Percentiles rank a stretch among this genome's conserved stretches.
Conservation (phyloP, 805 yeast genomes). For the Zygotorulaspora danielsina region DNA sequence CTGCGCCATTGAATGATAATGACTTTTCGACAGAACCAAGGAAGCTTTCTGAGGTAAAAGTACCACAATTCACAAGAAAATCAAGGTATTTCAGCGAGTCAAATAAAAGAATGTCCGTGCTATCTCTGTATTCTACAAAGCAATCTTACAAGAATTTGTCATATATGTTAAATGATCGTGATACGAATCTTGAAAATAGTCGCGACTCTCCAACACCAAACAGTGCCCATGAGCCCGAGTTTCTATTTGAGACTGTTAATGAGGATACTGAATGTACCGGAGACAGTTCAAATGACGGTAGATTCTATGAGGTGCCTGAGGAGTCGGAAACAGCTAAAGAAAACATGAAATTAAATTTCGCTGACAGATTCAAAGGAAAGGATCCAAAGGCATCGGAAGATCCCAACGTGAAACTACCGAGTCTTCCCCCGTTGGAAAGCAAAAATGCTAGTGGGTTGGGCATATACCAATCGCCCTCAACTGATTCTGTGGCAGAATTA, state of each 20-base stretch:
- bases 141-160: constrained; percentile 59
- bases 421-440: constrained; percentile 30
- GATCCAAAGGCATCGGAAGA: constrained; percentile 7
- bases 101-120: constrained; percentile 65
- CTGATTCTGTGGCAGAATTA: constrained; percentile 10
- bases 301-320: constrained; percentile 24
- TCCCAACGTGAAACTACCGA: constrained; percentile 23
- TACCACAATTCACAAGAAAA: constrained; percentile 68
- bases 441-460: constrained; percentile 29
- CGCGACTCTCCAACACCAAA: constrained; percentile 18
- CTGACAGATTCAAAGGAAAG: constrained; percentile 36
- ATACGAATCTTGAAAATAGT: constrained; percentile 10
- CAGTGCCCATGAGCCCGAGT: constrained; percentile 27
- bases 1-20: constrained; percentile 21
- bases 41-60: constrained; percentile 56
- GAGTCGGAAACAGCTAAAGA: constrained; percentile 14
- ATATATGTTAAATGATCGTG: constrained; percentile 36
- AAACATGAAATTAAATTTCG: constrained; percentile 37
- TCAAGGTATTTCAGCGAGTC: constrained; percentile 58
- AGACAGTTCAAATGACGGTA: constrained; percentile 25
- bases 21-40: constrained; percentile 39
- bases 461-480: constrained; percentile 23
- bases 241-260: constrained; percentile 26
- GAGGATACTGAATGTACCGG: constrained; percentile 21
- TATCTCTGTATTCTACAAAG: constrained; percentile 66